Percentiles rank a stretch among this genome's conserved stretches.
Conservation (phyloP, 2,329 filamentous ascomycete genomes). For the Passalora sequoiae region DNA sequence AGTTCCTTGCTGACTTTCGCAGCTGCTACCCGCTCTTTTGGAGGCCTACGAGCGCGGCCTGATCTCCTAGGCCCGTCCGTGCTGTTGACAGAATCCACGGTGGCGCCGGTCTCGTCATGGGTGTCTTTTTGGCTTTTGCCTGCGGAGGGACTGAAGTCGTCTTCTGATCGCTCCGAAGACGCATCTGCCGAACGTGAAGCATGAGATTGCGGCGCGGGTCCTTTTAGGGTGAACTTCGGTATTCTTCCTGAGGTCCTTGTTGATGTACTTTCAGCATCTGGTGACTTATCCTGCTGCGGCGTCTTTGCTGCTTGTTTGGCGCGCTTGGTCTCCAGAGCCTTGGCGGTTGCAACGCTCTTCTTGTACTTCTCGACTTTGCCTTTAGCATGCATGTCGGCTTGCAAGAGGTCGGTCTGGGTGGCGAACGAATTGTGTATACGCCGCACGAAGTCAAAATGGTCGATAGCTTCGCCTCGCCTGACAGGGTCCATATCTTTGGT, state of each 20-base stretch:
- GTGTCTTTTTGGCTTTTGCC: neutral
- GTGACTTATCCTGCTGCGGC: conserved; percentile 5
- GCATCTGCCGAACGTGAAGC: neutral
- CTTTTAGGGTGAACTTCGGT: conserved; percentile 3
- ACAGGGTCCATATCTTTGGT: conserved; percentile 65
- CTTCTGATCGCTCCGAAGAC: conserved; percentile 7
- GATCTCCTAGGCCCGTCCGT: conserved; percentile 22
- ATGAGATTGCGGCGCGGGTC: neutral
- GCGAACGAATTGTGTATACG: conserved; percentile 84
- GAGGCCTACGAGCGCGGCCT: conserved; percentile 19
- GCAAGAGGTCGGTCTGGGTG: conserved; percentile 70
- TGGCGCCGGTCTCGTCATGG: neutral
- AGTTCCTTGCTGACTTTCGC: conserved; percentile 30
- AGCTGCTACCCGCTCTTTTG: conserved; percentile 7
- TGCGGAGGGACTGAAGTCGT: conserved; percentile 5
- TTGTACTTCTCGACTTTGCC: conserved; percentile 44
- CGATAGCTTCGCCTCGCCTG: conserved; percentile 69
- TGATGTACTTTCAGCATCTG: conserved; percentile 1
- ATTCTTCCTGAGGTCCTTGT: conserved; percentile 5
- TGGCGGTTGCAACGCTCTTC: conserved; percentile 30
- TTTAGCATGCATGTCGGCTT: conserved; percentile 61
- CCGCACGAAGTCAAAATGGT: conserved; percentile 70
- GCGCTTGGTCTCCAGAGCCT: conserved; percentile 27
- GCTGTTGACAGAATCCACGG: conserved; percentile 10
- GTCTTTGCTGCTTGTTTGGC: conserved; percentile 25